phyloP scores from a whole-genome alignment of 2,329 filamentous ascomycete species.

The Juglanconis sp. region DNA sequence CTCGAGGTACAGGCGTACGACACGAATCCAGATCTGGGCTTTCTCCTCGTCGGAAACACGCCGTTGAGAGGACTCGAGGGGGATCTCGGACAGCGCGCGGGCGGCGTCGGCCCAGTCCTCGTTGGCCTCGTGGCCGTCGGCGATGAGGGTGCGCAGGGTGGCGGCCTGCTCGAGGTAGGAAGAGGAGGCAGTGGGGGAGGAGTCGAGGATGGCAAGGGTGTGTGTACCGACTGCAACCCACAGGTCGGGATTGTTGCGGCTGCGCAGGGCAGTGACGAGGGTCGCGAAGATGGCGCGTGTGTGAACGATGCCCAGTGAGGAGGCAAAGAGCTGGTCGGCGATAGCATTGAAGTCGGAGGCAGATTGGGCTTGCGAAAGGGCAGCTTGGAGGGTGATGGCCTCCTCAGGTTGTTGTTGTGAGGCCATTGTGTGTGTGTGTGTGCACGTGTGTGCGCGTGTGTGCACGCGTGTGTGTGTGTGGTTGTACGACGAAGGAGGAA shows the following conservation, averaged over 20 bases:
- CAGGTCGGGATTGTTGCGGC: slow-evolving; percentile 58
- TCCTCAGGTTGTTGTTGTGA: slow-evolving; percentile 15
- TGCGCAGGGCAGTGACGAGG: slow-evolving; percentile 63
- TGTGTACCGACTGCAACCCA: slow-evolving; percentile 74
- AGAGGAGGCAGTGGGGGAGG: slow-evolving; percentile 50
- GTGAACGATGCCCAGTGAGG: slow-evolving; percentile 72
- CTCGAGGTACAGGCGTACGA: slow-evolving; percentile 91
- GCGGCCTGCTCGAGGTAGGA: slow-evolving; percentile 85
- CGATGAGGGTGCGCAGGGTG: slow-evolving; percentile 73
- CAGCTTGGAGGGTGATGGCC: slow-evolving; percentile 9
- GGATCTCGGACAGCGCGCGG: slow-evolving; percentile 74
- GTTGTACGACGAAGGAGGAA: too few relatives aligned
- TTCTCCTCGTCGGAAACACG: slow-evolving; percentile 79
- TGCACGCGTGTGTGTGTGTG: neutral
- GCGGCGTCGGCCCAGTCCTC: slow-evolving; percentile 81
- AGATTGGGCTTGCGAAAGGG: slow-evolving; percentile 11
- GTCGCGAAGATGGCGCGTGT: slow-evolving; percentile 66
- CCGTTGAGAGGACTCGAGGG: slow-evolving; percentile 84
- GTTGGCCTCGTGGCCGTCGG: slow-evolving; percentile 75
- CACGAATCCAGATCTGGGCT: slow-evolving; percentile 84
- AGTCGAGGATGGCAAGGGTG: slow-evolving; percentile 64
- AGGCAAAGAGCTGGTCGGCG: slow-evolving; percentile 63
- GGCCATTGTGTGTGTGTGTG: slow-evolving; percentile 6
- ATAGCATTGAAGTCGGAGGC: slow-evolving; percentile 63
- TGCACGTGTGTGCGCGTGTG: too few relatives aligned